These are phyloP conservation scores for Hirsutella thompsonii DNA, from an alignment of 2,329 filamentous ascomycete species.

Conservation along the genomic window DNA sequence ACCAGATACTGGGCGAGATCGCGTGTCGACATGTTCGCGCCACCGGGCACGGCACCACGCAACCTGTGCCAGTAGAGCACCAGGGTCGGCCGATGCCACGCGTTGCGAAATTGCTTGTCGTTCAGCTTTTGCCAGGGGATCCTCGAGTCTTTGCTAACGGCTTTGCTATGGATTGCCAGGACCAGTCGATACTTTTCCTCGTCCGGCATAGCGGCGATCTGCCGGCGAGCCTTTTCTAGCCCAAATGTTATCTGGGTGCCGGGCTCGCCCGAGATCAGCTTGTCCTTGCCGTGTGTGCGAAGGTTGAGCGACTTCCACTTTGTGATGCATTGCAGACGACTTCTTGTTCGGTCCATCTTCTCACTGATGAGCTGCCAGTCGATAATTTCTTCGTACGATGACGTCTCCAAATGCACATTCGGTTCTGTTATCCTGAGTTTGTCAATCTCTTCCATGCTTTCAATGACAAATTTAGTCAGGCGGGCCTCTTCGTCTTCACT, in stretches of 20 bases:
- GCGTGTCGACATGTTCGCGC: slow-evolving; percentile 16
- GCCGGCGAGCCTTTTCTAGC: slow-evolving; percentile 27
- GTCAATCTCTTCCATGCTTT: slow-evolving; percentile 36
- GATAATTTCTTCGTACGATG: slow-evolving; percentile 38
- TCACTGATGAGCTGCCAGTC: slow-evolving; percentile 54
- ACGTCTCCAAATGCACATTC: slow-evolving; percentile 18
- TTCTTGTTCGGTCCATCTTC: slow-evolving; percentile 47
- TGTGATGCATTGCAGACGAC: slow-evolving; percentile 51
- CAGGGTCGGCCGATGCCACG: slow-evolving; percentile 23
- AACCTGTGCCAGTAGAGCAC: slow-evolving; percentile 26
- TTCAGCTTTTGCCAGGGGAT: slow-evolving; percentile 37
- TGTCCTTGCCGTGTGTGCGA: slow-evolving; percentile 19
- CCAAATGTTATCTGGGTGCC: slow-evolving; percentile 25
- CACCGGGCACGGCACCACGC: slow-evolving; percentile 19
- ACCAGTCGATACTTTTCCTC: slow-evolving; percentile 32
- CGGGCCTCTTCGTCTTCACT: slow-evolving; percentile 42
- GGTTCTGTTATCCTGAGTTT: slow-evolving; percentile 19
- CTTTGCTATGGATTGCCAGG: slow-evolving; percentile 26
- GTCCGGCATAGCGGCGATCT: slow-evolving; percentile 27
- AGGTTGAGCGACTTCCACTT: slow-evolving; percentile 48
- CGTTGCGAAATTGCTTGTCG: slow-evolving; percentile 24
- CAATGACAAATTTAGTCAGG: slow-evolving; percentile 38
- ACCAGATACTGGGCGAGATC: slow-evolving; percentile 23
- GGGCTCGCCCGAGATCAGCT: slow-evolving; percentile 17
- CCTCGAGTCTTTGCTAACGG: slow-evolving; percentile 26